Evolutionary conservation across 208 protist species (phyloP), one percentile per base, ranked within the genome.

Genomic region (Strigomonas galati): DNA sequence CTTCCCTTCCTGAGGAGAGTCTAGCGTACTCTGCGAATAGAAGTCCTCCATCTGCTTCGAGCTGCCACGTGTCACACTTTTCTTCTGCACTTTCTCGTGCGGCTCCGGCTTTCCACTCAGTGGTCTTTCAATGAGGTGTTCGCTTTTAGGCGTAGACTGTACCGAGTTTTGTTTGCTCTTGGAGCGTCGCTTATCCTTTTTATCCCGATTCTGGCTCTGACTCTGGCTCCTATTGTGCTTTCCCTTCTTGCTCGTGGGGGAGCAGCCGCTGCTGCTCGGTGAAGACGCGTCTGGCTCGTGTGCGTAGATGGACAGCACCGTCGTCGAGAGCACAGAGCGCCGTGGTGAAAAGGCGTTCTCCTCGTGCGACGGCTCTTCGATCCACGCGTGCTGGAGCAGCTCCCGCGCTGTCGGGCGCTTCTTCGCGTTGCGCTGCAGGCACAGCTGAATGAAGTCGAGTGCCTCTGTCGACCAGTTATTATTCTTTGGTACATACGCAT

Each of bases 351-450:
- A 40, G 63, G 15, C 28, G 46, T 49, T 51, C 10, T 51, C 44
- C 9, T 21, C 9, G 3, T 51, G 6, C 44, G 44, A 21, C 44
- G 44, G 44, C 3, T 14, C 44, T 17, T 51, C 17, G n/a, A 51
- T 89, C 86, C 89, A 95, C 46, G 66, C 73, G 62, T 95, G 84
- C 17, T 46, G 31, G 21, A 91, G 71, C 21, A 95, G 73, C 51
- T 89, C 81, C 48, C 53, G 27, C 4, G 82, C 80, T 1, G 75
- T 80, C 27, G 86, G 78, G 9, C 89, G 79, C 65, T 76, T 66
- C 9, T 56, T 46, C 37, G 82, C 71, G 63, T 91, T 70, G 2
- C 72, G 64, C n/a, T 72, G 75, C 40, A 95, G 77, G 63, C 89
- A 92, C 46, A 67, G 65, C 40, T 62, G 43, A 0, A 95, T 57